Evolutionary conservation across 208 protist genomes (phyloP).

Genomic region (Wallacemonas sp.): DNA sequence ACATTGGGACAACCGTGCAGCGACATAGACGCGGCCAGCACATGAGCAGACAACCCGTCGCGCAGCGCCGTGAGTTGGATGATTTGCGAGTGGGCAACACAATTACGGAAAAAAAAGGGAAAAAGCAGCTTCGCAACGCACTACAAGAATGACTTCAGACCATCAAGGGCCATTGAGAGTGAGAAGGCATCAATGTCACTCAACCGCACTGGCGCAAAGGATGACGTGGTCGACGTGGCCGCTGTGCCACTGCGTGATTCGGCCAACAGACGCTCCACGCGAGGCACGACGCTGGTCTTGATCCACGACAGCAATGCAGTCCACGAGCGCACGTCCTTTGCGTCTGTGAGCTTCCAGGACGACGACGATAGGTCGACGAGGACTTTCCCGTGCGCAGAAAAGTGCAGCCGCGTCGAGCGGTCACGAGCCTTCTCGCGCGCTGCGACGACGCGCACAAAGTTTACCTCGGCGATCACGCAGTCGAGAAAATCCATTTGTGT

Average conservation of each 20-base stretch:
- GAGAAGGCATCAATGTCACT: constrained; percentile 34
- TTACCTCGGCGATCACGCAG: constrained; percentile 62
- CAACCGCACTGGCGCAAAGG: neutral
- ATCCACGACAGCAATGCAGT: neutral
- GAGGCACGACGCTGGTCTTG: neutral
- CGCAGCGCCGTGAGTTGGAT: too few species aligned
- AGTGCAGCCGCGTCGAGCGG: neutral
- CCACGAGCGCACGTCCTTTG: neutral
- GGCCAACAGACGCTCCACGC: neutral
- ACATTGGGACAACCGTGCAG: too few species aligned
- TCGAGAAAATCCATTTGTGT: constrained; percentile 66
- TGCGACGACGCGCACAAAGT: constrained; percentile 50
- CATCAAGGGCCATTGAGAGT: constrained; percentile 33
- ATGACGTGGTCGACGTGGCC: neutral
- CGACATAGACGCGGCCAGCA: too few species aligned
- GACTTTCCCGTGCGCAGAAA: neutral
- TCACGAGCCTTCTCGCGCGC: constrained; percentile 15
- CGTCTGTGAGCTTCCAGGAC: neutral
- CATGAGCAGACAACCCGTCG: too few species aligned
- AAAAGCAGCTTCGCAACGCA: too few species aligned
- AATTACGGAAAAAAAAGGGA: too few species aligned
- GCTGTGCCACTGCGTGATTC: neutral
- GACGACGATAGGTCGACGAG: too few species aligned
- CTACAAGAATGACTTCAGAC: constrained; percentile 23
- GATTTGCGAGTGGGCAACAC: too few species aligned